These are phyloP conservation scores for Parastagonospora avenae DNA, from an alignment of 2,329 filamentous ascomycete genomes.

Conservation along the genomic window DNA sequence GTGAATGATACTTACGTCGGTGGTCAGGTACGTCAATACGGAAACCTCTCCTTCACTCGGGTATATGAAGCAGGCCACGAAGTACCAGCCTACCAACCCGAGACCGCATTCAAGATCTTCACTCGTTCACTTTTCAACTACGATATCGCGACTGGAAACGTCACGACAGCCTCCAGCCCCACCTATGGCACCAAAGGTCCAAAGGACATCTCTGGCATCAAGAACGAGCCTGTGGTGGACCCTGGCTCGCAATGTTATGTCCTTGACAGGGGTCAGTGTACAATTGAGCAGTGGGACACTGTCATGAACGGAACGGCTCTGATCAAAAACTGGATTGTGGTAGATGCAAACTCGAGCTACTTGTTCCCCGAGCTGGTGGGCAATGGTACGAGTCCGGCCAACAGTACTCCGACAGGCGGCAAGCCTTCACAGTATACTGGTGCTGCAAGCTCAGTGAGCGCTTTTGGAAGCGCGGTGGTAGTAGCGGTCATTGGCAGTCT, in stretches of 20 bases:
- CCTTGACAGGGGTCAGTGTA: conserved; percentile 35
- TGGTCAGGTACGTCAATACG: conserved; percentile 76
- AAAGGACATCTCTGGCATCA: conserved; percentile 51
- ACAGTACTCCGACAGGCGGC: neutral
- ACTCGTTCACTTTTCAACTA: conserved; percentile 57
- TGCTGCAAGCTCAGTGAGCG: neutral
- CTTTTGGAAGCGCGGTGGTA: neutral
- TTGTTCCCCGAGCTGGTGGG: conserved; percentile 34
- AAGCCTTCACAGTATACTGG: neutral
- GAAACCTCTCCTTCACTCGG: conserved; percentile 63
- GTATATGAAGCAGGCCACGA: conserved; percentile 61
- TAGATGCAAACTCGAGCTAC: conserved; percentile 38
- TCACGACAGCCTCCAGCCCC: conserved; percentile 48
- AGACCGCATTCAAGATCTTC: conserved; percentile 60
- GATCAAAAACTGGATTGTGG: conserved; percentile 42
- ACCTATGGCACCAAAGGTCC: conserved; percentile 45
- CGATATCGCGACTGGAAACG: conserved; percentile 60
- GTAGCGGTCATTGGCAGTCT: too few species aligned
- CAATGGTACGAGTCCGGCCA: conserved; percentile 14
- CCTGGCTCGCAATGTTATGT: conserved; percentile 46
- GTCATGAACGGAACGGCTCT: conserved; percentile 40
- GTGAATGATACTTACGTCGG: conserved; percentile 72
- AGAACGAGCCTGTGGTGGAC: conserved; percentile 50
- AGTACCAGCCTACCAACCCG: conserved; percentile 49
- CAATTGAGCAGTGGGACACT: conserved; percentile 35